Conservation (phyloP, 306 rosid species). For the Dalbergia oliveri region DNA sequence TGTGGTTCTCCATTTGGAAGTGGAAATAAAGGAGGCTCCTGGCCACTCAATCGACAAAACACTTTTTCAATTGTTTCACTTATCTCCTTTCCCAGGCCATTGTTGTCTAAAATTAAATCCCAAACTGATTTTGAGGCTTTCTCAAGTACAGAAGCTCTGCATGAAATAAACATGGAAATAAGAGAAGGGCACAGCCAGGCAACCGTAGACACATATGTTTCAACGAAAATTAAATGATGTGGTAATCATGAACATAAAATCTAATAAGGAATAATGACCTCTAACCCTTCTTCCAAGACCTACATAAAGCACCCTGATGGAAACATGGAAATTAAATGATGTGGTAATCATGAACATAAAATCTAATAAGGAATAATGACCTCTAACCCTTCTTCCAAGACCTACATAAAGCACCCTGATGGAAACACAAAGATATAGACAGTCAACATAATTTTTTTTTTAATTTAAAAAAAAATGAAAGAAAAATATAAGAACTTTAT, state of each 20-base stretch:
- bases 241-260: slow-evolving; percentile 28
- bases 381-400: slow-evolving; percentile 27
- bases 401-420: slow-evolving; percentile 15
- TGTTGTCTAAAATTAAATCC: slow-evolving; percentile 86
- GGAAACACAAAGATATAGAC: slow-evolving; percentile 11
- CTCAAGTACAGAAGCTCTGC: slow-evolving; percentile 90
- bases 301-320: background rate
- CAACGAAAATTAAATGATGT: slow-evolving; percentile 24
- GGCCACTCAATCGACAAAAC: slow-evolving; percentile 88
- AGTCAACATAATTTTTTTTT: background rate
- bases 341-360: slow-evolving; percentile 34
- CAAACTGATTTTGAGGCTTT: slow-evolving; percentile 97
- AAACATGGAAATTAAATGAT: too few relatives aligned
- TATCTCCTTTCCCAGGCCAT: slow-evolving; percentile 88
- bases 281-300: slow-evolving; percentile 13
- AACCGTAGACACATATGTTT: slow-evolving; percentile 21
- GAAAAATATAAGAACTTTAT: background rate
- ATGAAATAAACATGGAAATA: slow-evolving; percentile 39
- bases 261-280: slow-evolving; percentile 30
- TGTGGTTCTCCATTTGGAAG: slow-evolving; percentile 57
- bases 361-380: slow-evolving; percentile 32
- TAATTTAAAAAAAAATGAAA: too few relatives aligned
- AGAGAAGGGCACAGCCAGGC: slow-evolving; percentile 31
- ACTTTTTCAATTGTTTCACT: slow-evolving; percentile 85
- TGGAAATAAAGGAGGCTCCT: slow-evolving; percentile 88